Conservation (phyloP, 495 filamentous ascomycete genomes). For the Hypoxylon trugodes region DNA sequence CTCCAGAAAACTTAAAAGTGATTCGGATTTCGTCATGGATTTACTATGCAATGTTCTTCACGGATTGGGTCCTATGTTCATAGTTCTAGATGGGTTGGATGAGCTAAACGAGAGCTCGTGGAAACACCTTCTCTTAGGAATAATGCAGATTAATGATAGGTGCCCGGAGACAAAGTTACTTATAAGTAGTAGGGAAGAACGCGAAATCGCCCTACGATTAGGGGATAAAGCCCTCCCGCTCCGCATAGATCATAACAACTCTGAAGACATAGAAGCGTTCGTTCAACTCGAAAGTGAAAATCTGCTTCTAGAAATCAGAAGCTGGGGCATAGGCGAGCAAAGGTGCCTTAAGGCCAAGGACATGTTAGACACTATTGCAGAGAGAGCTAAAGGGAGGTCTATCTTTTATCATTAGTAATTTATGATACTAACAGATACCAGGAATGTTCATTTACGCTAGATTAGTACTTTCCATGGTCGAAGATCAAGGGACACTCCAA, state of each 20-base stretch:
- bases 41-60: constrained; percentile 17
- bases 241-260: constrained; percentile 12
- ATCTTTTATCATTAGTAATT: not conserved
- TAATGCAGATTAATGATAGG: constrained; percentile 11
- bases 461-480: constrained; percentile 15
- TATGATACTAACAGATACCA: constrained; percentile 7
- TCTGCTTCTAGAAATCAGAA: constrained; percentile 7
- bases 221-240: not conserved
- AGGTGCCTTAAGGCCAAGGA: constrained; percentile 8
- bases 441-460: constrained; percentile 33
- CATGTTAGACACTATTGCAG: not conserved
- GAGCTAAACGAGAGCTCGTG: constrained; percentile 12
- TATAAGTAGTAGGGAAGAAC: constrained; percentile 25
- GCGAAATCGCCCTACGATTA: constrained; percentile 6
- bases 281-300: constrained; percentile 14
- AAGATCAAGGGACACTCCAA: constrained; percentile 10
- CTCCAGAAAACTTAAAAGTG: constrained; percentile 20
- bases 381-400: constrained; percentile 12
- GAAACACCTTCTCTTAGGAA: constrained; percentile 11
- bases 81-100: constrained; percentile 21
- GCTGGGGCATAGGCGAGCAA: constrained; percentile 1
- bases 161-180: constrained; percentile 27
- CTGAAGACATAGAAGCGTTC: constrained; percentile 14
- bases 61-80: constrained; percentile 6
- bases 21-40: constrained; percentile 4